A percentile compares a stretch with the other conserved stretches of the same genome.
Conservation (phyloP, 257 asterid genomes). For the Salvia rosmarinus region DNA sequence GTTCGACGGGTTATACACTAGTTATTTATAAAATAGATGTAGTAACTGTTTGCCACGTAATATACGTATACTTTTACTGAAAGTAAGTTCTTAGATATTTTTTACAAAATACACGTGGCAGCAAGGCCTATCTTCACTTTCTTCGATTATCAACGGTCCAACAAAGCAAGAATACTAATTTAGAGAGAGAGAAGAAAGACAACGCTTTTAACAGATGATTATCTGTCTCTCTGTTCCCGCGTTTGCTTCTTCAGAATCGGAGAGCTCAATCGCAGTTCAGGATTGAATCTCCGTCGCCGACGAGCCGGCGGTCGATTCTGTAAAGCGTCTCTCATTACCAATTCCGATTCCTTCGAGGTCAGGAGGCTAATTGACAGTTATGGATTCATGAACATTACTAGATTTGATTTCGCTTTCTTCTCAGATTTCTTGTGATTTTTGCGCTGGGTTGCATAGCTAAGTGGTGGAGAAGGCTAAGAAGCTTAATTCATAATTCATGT, state of each 20-base stretch:
- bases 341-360: slow-evolving; percentile 76
- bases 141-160: not conserved
- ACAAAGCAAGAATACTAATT: not conserved
- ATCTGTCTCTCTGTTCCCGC: slow-evolving; percentile 35
- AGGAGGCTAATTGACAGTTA: slow-evolving; percentile 85
- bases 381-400: slow-evolving; percentile 86
- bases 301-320: slow-evolving; percentile 36
- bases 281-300: slow-evolving; percentile 24
- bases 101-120: slow-evolving; percentile 20
- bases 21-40: no score
- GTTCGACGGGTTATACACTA: no score
- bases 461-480: not conserved
- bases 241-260: slow-evolving; percentile 35
- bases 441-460: not conserved
- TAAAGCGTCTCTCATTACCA: slow-evolving; percentile 62
- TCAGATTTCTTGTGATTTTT: not conserved
- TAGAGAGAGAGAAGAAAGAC: slow-evolving; percentile 18
- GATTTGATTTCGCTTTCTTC: slow-evolving; percentile 43
- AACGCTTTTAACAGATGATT: slow-evolving; percentile 37
- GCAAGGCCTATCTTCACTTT: slow-evolving; percentile 13
- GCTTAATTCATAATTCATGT: slow-evolving; percentile 17
- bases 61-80: no score
- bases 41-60: no score
- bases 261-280: slow-evolving; percentile 13
- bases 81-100: not conserved